Conservation (phyloP, 441 rosid genomes). For the Gossypium davidsonii region DNA sequence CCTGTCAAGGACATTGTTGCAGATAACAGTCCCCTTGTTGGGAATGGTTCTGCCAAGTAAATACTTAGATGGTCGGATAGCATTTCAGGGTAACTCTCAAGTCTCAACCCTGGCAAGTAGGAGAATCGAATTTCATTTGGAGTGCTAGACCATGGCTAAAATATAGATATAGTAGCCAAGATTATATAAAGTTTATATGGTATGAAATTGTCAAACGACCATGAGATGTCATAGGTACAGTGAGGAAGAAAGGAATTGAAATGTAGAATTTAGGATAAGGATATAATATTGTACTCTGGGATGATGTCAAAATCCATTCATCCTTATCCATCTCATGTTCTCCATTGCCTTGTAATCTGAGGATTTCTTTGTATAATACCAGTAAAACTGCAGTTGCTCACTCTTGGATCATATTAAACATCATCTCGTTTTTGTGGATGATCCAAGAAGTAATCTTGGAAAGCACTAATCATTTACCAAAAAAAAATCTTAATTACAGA, state of each 20-base stretch:
- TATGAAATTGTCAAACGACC: background rate
- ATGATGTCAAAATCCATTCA: slow-evolving; percentile 1
- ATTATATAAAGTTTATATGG: background rate
- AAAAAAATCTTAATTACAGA: background rate
- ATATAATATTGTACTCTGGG: background rate
- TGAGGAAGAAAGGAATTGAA: background rate
- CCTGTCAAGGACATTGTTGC: slow-evolving; percentile 48
- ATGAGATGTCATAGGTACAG: background rate
- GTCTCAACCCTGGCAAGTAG: background rate
- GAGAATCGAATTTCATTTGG: background rate
- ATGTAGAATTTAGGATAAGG: background rate
- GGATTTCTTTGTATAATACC: no score
- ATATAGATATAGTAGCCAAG: slow-evolving; percentile 5
- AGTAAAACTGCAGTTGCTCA: no score
- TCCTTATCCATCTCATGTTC: background rate
- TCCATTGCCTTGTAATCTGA: background rate
- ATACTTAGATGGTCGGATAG: background rate
- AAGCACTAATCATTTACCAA: background rate
- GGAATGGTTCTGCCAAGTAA: slow-evolving; percentile 21
- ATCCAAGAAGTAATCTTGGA: background rate
- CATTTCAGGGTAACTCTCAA: background rate
- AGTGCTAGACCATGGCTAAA: background rate
- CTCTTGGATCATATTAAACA: no score
- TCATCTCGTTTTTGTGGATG: background rate
- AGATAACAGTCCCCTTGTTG: slow-evolving; percentile 23